Conservation (phyloP, 306 rosid species). For the Comarum palustre region DNA sequence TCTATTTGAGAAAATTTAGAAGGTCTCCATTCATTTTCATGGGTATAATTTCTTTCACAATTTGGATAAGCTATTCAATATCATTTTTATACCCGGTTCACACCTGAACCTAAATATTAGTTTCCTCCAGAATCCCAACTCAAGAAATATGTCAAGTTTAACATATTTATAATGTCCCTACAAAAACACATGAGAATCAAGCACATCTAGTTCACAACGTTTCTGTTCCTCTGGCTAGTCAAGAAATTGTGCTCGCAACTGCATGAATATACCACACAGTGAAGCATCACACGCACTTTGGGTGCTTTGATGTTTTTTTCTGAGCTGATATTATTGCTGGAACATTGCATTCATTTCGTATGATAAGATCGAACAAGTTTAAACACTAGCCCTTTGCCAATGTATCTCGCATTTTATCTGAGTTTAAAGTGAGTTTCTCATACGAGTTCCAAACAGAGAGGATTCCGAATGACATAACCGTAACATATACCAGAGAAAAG, state of each 20-base stretch:
- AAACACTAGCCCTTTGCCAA: not conserved
- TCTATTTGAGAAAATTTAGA: no score
- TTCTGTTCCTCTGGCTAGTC: not conserved
- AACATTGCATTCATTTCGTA: not conserved
- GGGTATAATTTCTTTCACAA: no score
- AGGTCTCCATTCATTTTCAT: no score
- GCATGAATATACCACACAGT: not conserved
- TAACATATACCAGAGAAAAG: not conserved
- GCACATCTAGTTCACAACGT: not conserved
- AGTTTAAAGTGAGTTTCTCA: no score
- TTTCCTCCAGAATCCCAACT: no score
- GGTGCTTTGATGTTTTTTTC: not conserved
- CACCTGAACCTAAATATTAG: no score
- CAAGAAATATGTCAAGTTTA: no score
- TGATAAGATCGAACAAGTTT: not conserved
- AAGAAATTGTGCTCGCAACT: not conserved
- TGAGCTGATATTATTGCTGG: not conserved
- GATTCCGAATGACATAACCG: not conserved
- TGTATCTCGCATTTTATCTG: not conserved
- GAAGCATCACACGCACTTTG: not conserved
- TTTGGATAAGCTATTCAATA: no score
- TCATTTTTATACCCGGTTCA: no score
- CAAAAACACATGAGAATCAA: not conserved
- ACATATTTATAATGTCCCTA: no score
- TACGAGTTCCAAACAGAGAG: not conserved